A percentile compares a stretch with the other conserved stretches of the same genome.
Evolutionary conservation across 345 rosid species (phyloP).

Genomic region (Draba incana): DNA sequence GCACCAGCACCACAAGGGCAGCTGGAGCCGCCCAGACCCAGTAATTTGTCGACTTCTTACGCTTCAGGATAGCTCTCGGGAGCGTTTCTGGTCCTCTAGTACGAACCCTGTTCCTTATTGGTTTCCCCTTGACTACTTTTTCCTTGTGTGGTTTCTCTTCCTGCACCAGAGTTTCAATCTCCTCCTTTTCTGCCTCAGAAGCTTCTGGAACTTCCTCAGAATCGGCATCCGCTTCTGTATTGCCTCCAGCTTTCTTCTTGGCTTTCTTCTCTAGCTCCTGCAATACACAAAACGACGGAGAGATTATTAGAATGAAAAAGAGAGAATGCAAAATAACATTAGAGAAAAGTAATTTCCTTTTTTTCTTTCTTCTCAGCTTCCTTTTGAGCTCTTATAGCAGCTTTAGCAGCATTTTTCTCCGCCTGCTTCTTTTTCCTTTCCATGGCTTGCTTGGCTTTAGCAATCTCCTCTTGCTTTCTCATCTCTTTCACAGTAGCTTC

Average conservation of each 20-base stretch:
- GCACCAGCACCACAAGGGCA: conserved; percentile 53
- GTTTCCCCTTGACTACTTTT: conserved; percentile 51
- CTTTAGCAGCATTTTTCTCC: conserved; percentile 90
- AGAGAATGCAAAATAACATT: conserved; percentile 11
- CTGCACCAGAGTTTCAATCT: conserved; percentile 33
- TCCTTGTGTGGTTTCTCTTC: conserved; percentile 47
- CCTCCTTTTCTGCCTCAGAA: conserved; percentile 58
- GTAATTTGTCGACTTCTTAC: conserved; percentile 72
- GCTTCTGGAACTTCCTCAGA: conserved; percentile 54
- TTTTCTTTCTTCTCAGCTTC: conserved; percentile 83
- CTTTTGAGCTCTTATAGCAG: conserved; percentile 85
- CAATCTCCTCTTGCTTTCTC: conserved; percentile 86
- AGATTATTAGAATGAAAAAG: conserved; percentile 19
- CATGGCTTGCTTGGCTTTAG: conserved; percentile 83
- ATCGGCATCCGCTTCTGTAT: conserved; percentile 50
- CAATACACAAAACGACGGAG: conserved; percentile 26
- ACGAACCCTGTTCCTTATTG: conserved; percentile 56
- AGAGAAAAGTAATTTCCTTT: conserved; percentile 56
- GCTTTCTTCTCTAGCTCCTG: conserved; percentile 94
- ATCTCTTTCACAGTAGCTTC: conserved; percentile 76
- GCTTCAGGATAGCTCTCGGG: conserved; percentile 74
- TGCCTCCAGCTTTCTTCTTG: conserved; percentile 66
- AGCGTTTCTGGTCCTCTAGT: conserved; percentile 56
- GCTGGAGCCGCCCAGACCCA: conserved; percentile 72
- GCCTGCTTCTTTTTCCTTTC: conserved; percentile 97